These are phyloP conservation scores for Noccaea bulbosa DNA, from an alignment of 345 rosid genomes.

Conservation along the genomic window DNA sequence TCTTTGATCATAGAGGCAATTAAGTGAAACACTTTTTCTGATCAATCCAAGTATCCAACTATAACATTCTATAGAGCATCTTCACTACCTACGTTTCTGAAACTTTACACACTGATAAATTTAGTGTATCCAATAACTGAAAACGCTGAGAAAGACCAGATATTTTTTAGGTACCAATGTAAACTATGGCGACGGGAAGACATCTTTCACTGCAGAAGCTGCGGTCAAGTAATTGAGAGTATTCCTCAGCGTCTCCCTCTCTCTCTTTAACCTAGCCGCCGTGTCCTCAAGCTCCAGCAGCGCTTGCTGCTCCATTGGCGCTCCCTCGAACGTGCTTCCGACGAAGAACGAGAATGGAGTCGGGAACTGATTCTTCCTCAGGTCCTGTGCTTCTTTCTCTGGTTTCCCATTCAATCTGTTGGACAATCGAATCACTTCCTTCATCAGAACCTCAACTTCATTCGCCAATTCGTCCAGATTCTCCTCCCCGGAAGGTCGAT, in stretches of 20 bases:
- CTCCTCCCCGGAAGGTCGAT: constrained; percentile 85
- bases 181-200: constrained; percentile 65
- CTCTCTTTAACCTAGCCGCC: constrained; percentile 85
- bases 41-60: constrained; percentile 29
- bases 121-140: constrained; percentile 26
- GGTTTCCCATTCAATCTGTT: constrained; percentile 86
- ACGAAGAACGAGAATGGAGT: constrained; percentile 96
- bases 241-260: constrained; percentile 89
- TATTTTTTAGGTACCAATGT: not conserved
- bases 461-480: constrained; percentile 67
- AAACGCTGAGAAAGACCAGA: constrained; percentile 7
- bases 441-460: constrained; percentile 84
- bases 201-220: constrained; percentile 95
- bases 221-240: constrained; percentile 91
- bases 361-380: constrained; percentile 82
- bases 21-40: constrained; percentile 9
- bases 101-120: constrained; percentile 35
- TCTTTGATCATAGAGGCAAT: constrained; percentile 22
- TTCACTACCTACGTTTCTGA: constrained; percentile 25
- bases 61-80: constrained; percentile 34
- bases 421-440: constrained; percentile 86
- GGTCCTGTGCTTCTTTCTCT: constrained; percentile 74
- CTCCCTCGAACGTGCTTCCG: constrained; percentile 91
- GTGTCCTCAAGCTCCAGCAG: constrained; percentile 91
- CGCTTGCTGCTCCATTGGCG: constrained; percentile 93